Percentiles rank a stretch among this genome's conserved stretches.
phyloP scores from a whole-genome alignment of 306 rosid genomes.

The Cucumis hystrix region DNA sequence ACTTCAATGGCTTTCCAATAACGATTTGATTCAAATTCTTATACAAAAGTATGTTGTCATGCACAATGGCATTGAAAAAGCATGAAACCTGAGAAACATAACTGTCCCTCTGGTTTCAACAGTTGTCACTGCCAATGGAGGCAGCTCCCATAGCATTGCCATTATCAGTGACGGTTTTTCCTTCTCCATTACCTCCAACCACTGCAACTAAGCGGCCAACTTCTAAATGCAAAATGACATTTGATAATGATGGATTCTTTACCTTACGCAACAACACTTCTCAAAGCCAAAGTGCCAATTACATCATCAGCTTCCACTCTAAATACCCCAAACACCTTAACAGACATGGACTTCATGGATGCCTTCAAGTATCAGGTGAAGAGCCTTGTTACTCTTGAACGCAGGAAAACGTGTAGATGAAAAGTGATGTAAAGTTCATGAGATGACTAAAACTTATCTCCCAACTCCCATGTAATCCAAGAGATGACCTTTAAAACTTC shows the following conservation, averaged over 20 bases:
- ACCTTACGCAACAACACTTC: slow-evolving; percentile 88
- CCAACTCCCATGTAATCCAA: too few relatives aligned
- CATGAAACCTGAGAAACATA: slow-evolving; percentile 95
- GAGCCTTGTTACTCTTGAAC: too few relatives aligned
- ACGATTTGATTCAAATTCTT: slow-evolving; percentile 37
- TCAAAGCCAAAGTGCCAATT: slow-evolving; percentile 81
- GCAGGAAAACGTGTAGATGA: too few relatives aligned
- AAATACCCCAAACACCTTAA: slow-evolving; percentile 35
- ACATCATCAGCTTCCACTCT: slow-evolving; percentile 99
- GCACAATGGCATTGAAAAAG: slow-evolving; percentile 88
- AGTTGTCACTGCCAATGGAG: slow-evolving; percentile 27
- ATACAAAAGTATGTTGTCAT: slow-evolving; percentile 77
- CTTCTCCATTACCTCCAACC: slow-evolving; percentile 91
- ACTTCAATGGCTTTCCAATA: slow-evolving; percentile 56
- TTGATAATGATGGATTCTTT: slow-evolving; percentile 47
- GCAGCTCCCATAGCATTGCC: slow-evolving; percentile 77
- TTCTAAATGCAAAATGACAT: slow-evolving; percentile 58
- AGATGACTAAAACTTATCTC: too few relatives aligned
- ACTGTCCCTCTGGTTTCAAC: slow-evolving; percentile 64
- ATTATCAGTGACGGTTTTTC: slow-evolving; percentile 74
- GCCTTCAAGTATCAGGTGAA: too few relatives aligned
- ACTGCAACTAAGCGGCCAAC: slow-evolving; percentile 77
- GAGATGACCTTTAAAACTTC: too few relatives aligned
- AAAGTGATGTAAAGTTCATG: too few relatives aligned
- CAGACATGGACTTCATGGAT: too few relatives aligned